Percentiles rank a stretch among this genome's conserved stretches.
Evolutionary conservation across 176 grass and related monocot species (phyloP).

Genomic region (Juncus inflexus): DNA sequence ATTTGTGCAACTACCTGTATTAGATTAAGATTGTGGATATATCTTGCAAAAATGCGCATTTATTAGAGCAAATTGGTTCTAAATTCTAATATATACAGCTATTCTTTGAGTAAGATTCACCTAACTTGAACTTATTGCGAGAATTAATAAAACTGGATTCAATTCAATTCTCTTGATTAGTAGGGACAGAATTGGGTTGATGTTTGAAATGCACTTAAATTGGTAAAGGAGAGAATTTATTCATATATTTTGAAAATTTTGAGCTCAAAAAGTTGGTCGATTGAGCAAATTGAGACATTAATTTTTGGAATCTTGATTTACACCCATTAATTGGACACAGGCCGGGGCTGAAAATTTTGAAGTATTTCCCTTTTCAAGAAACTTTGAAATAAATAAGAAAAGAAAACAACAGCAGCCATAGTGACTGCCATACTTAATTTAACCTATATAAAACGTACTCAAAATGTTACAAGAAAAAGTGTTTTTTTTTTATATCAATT

Average conservation of each 20-base stretch:
- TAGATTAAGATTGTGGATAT: too few relatives aligned
- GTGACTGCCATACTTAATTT: too few relatives aligned
- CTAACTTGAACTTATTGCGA: constrained; percentile 14
- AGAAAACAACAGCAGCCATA: background rate
- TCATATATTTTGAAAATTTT: too few relatives aligned
- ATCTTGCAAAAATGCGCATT: background rate
- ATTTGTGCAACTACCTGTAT: too few relatives aligned
- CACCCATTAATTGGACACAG: background rate
- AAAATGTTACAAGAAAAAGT: background rate
- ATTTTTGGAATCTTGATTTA: background rate
- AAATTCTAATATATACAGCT: constrained; percentile 8
- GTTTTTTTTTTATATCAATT: too few relatives aligned
- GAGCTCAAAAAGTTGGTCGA: background rate
- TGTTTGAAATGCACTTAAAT: too few relatives aligned
- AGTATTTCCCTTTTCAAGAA: background rate
- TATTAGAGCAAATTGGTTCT: constrained; percentile 8
- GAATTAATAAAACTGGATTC: too few relatives aligned
- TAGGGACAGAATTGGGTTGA: too few relatives aligned
- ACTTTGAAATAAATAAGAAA: background rate
- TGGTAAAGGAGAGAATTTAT: too few relatives aligned
- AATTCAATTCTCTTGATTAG: too few relatives aligned
- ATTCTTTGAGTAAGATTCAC: constrained; percentile 25
- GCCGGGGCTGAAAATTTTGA: background rate
- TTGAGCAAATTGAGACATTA: background rate
- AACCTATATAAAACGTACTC: background rate